Percentiles rank a stretch among this genome's conserved stretches.
phyloP scores from a whole-genome alignment of 129 eudicot species.

The Helianthus annuus region DNA sequence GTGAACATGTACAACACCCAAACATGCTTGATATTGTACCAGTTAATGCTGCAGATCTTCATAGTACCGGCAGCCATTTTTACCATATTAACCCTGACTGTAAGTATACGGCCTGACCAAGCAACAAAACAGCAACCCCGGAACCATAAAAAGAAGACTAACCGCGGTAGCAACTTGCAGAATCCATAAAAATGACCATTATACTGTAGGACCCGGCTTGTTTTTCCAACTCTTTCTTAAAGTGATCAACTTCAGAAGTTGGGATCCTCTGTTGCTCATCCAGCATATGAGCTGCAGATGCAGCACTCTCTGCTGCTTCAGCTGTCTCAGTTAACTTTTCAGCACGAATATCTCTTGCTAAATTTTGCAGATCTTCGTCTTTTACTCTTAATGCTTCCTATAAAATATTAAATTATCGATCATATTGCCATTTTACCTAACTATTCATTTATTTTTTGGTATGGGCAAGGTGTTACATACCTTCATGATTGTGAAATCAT shows the following conservation, averaged over 20 bases:
- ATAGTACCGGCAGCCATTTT: too few species aligned
- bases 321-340: slow-evolving; percentile 93
- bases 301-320: slow-evolving; percentile 90
- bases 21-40: too few species aligned
- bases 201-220: slow-evolving; percentile 44
- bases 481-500: slow-evolving; percentile 90
- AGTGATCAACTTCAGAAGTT: slow-evolving; percentile 65
- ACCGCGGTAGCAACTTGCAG: too few species aligned
- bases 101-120: too few species aligned
- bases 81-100: too few species aligned
- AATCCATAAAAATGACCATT: slow-evolving; percentile 43
- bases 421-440: not conserved
- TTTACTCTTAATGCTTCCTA: slow-evolving; percentile 90
- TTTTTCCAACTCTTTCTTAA: slow-evolving; percentile 58
- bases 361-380: slow-evolving; percentile 92
- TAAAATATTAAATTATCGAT: slow-evolving; percentile 1
- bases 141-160: too few species aligned
- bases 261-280: slow-evolving; percentile 83
- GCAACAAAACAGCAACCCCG: too few species aligned
- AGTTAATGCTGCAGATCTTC: too few species aligned
- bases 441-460: not conserved
- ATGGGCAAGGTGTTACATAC: slow-evolving; percentile 26
- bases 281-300: slow-evolving; percentile 96
- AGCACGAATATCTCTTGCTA: slow-evolving; percentile 84
- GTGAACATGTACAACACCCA: too few species aligned